Conservation (phyloP, 225 moss, liverwort and hornwort genomes). For the Polytrichum commune region DNA sequence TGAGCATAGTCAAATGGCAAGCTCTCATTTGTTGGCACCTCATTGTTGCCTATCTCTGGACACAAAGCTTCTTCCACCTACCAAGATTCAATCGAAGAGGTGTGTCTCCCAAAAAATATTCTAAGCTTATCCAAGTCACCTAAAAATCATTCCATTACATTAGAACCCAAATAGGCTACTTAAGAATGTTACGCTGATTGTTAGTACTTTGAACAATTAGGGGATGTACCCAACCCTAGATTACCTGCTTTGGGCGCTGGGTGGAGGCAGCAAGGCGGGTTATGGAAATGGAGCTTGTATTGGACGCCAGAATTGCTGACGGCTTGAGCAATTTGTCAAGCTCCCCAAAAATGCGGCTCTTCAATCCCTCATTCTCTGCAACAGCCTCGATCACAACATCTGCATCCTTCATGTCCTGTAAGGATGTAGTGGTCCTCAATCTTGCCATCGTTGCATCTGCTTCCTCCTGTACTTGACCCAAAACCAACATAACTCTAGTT, state of each 20-base stretch:
- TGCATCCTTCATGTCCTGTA: conserved; percentile 74
- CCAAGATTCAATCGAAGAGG: no score
- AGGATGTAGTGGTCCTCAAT: conserved; percentile 60
- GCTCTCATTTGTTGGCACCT: no score
- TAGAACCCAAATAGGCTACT: no score
- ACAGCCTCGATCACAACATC: conserved; percentile 95
- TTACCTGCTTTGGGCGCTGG: conserved; percentile 73
- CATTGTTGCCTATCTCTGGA: no score
- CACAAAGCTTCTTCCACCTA: no score
- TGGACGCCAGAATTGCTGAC: conserved; percentile 86
- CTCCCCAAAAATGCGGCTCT: conserved; percentile 70
- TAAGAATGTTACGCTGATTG: no score
- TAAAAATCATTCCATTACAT: no score
- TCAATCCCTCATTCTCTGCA: conserved; percentile 83
- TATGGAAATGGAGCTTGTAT: conserved; percentile 98
- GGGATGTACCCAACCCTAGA: neutral
- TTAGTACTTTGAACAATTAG: neutral
- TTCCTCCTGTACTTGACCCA: conserved; percentile 50
- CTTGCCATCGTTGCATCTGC: conserved; percentile 77
- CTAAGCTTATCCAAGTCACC: no score
- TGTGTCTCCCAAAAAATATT: no score
- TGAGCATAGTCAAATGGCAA: no score
- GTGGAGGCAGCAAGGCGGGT: conserved; percentile 92
- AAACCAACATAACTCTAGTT: neutral
- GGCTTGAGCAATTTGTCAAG: conserved; percentile 86